Evolutionary conservation across 2,329 filamentous ascomycete genomes (phyloP), one percentile per base, ranked within the genome.

Genomic region (Hymenoscyphus albidus): DNA sequence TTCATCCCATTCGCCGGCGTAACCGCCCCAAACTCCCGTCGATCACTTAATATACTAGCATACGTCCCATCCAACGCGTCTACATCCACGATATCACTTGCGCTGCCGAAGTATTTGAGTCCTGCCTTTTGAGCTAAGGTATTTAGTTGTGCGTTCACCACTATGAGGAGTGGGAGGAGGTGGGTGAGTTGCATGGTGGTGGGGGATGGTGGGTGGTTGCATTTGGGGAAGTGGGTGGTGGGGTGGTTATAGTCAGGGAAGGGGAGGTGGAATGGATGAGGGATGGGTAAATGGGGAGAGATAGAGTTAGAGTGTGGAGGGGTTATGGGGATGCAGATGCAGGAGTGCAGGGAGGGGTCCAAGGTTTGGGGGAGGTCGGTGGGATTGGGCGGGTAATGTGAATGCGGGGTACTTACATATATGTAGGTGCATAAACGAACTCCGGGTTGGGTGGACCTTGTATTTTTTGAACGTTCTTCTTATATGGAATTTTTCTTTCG

Each of bases 1-100:
- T 85, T 85, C 75, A 85, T 82, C 2, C 82, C 81, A 73, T 90
- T 90, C 59, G 83, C 84, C 0, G 87, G 85, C 0, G 87, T 88
- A 32, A 88, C 80, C 74, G 87, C 82, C 39, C 87, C 88, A 70
- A 89, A 90, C 71, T 88, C 85, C 58, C 78, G 76, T 7, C 72
- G 77, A 73, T 87, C 78, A 67, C 80, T 80, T 54, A 88, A 77
- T 66, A 88, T 83, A 22, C 77, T 74, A 18, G 81, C 76, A 74
- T 90, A 91, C 35, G 79, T 71, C 13, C 76, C 72, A 74, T 90
- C 84, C 56, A 76, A 78, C 42, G 85, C 74, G 32, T 31, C 35
- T 3, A 62, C 42, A 67, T 84, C 81, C 2, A 74, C 73, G 2
- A 81, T 82, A 73, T 89, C 85, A 54, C 86, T 85, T 1, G 87